A percentile compares a stretch with the other conserved stretches of the same genome.
phyloP scores from a whole-genome alignment of 768 basidiomycete genomes.

The Tylopilus subfusipes region DNA sequence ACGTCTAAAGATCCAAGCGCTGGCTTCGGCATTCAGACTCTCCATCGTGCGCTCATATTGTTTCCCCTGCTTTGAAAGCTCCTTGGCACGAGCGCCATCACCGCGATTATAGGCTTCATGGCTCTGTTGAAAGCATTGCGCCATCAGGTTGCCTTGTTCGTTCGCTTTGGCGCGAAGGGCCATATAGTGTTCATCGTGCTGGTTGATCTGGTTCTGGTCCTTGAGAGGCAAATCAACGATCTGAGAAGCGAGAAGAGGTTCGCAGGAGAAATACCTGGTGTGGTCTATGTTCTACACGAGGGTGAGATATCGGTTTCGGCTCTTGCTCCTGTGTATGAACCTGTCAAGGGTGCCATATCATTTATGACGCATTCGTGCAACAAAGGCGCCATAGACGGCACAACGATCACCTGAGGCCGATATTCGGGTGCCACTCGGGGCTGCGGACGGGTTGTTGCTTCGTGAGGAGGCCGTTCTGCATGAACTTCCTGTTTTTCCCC shows the following conservation, averaged over 20 bases:
- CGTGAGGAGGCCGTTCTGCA: slow-evolving; percentile 11
- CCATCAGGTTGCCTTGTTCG: slow-evolving; percentile 78
- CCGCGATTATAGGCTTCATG: slow-evolving; percentile 71
- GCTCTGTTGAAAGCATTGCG: slow-evolving; percentile 61
- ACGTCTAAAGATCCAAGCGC: slow-evolving; percentile 76
- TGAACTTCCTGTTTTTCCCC: slow-evolving; percentile 1
- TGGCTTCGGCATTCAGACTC: slow-evolving; percentile 72
- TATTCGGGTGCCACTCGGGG: slow-evolving; percentile 2
- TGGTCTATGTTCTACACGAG: slow-evolving; percentile 14
- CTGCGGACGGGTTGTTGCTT: slow-evolving; percentile 1
- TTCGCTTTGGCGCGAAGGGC: slow-evolving; percentile 72
- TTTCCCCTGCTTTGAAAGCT: slow-evolving; percentile 78
- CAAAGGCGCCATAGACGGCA: background rate
- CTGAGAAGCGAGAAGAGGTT: background rate
- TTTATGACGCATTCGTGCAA: slow-evolving; percentile 1
- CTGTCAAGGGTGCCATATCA: slow-evolving; percentile 2
- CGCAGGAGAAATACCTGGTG: slow-evolving; percentile 14
- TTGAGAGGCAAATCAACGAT: slow-evolving; percentile 20
- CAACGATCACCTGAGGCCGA: slow-evolving; percentile 14
- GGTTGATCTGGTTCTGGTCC: slow-evolving; percentile 62
- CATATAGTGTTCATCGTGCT: slow-evolving; percentile 65
- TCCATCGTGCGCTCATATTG: slow-evolving; percentile 76
- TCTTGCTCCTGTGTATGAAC: slow-evolving; percentile 13
- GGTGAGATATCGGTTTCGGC: slow-evolving; percentile 15
- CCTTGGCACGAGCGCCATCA: slow-evolving; percentile 78